Evolutionary conservation across 2,329 filamentous ascomycete genomes (phyloP), one percentile per base, ranked within the genome.

Genomic region (Aspergillus sp.): DNA sequence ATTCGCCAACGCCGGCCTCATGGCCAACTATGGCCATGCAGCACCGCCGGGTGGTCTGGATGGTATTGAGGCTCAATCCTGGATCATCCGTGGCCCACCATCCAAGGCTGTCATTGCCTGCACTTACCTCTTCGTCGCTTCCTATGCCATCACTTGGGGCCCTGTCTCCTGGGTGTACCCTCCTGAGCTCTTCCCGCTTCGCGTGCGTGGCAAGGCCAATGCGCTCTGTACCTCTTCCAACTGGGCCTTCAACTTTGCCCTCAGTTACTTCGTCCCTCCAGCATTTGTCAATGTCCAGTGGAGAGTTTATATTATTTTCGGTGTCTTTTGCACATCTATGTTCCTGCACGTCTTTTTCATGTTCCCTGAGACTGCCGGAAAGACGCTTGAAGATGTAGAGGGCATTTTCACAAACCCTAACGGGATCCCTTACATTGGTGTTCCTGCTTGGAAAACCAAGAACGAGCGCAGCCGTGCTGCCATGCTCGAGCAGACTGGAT

Each of bases 351-450:
- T 89, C 68, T 83, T 83, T 70, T 78, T 91, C 62, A 74, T 80
- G 41, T 85, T 84, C 63, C 88, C 87, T 0, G 84, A 91, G 74
- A 91, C 89, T 0, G 84, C 85, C 39, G 88, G 88, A 12, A 89
- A 86, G 74, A 89, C 88, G 0, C 83, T 93, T 1, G 89, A 93
- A 68, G 89, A 93, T 69, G 87, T 91, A 71, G 88, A 90, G 62
- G 84, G 84, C 13, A 86, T 92, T 62, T 93, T 93, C 69, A 74
- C 69, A 30, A 68, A 72, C 12, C 73, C 73, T 17, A 58, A 51
- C 39, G 73, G 73, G 17, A 64, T 71, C 39, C 68, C 66, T 22
- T 73, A 72, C 57, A 71, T 76, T 22, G 73, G 73, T 57, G 72
- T 65, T 4, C 66, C 72, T 13, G 70, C 74, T 20, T 76, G 74